phyloP scores from a whole-genome alignment of 2,329 filamentous ascomycete species.

The Aureobasidium namibiae region DNA sequence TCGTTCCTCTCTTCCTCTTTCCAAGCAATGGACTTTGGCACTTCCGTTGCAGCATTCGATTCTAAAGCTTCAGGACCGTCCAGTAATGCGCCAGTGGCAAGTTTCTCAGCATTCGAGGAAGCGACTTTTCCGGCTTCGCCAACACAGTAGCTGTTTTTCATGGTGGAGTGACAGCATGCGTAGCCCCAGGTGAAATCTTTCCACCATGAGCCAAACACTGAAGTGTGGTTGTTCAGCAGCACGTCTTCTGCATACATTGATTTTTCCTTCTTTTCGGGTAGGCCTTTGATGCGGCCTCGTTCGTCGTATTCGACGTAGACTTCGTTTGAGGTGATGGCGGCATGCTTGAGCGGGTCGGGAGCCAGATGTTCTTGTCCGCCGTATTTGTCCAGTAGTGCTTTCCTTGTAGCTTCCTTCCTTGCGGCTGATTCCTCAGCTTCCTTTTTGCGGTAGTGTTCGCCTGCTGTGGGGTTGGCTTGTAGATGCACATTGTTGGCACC shows the following conservation, averaged over 20 bases:
- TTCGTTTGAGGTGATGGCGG: slow-evolving; percentile 71
- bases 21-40: slow-evolving; percentile 34
- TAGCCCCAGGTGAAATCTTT: slow-evolving; percentile 92
- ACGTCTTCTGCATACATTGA: slow-evolving; percentile 92
- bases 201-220: slow-evolving; percentile 98
- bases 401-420: slow-evolving; percentile 59
- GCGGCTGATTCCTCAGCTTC: slow-evolving; percentile 64
- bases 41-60: slow-evolving; percentile 17
- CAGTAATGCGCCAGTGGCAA: slow-evolving; percentile 43
- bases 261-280: slow-evolving; percentile 63
- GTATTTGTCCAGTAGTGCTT: slow-evolving; percentile 71
- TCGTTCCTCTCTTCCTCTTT: slow-evolving; percentile 33
- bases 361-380: slow-evolving; percentile 58
- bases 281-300: slow-evolving; percentile 80
- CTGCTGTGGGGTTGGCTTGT: slow-evolving; percentile 92
- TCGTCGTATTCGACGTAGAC: slow-evolving; percentile 92
- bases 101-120: slow-evolving; percentile 65
- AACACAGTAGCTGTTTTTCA: slow-evolving; percentile 97
- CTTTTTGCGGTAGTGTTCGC: slow-evolving; percentile 74
- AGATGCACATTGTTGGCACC: slow-evolving; percentile 76
- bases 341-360: slow-evolving; percentile 50
- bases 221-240: slow-evolving; percentile 80
- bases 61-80: slow-evolving; percentile 17
- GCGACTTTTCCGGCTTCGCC: slow-evolving; percentile 79
- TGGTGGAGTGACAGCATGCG: slow-evolving; percentile 82